Percentiles rank a stretch among this genome's conserved stretches.
Evolutionary conservation across 2,329 filamentous ascomycete species (phyloP).

Genomic region (Diaporthe humulicola): DNA sequence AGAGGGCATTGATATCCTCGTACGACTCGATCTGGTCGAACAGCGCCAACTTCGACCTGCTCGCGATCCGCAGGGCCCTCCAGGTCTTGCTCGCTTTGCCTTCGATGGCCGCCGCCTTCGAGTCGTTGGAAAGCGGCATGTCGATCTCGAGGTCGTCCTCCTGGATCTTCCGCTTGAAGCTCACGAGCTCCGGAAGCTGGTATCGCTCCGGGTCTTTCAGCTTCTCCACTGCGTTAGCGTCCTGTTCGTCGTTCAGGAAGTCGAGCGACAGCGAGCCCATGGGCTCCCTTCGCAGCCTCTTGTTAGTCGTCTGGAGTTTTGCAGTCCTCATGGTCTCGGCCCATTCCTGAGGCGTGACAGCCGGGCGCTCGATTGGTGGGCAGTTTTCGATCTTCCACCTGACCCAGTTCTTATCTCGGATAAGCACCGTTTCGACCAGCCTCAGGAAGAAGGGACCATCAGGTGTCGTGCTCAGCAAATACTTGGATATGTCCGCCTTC

Average conservation of each 20-base stretch:
- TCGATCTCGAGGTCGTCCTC: conserved; percentile 89
- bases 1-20: conserved; percentile 74
- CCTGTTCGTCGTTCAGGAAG: conserved; percentile 79
- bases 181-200: conserved; percentile 76
- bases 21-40: conserved; percentile 93
- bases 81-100: conserved; percentile 90
- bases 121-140: conserved; percentile 76
- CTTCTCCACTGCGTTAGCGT: conserved; percentile 72
- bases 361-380: conserved; percentile 83
- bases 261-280: conserved; percentile 81
- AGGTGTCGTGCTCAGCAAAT: conserved; percentile 78
- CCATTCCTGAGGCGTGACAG: conserved; percentile 78
- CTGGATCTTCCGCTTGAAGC: conserved; percentile 80
- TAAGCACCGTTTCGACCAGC: conserved; percentile 96
- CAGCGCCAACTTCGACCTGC: conserved; percentile 77
- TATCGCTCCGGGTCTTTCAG: conserved; percentile 77
- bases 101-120: conserved; percentile 69
- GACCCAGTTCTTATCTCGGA: conserved; percentile 98
- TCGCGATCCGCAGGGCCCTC: conserved; percentile 87
- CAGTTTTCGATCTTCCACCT: conserved; percentile 98
- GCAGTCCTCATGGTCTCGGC: conserved; percentile 76
- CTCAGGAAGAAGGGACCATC: conserved; percentile 95
- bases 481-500: conserved; percentile 83
- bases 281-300: conserved; percentile 76
- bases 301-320: conserved; percentile 76